Conservation (phyloP, 1,139 yeast species). For the Geotrichum candidum region DNA sequence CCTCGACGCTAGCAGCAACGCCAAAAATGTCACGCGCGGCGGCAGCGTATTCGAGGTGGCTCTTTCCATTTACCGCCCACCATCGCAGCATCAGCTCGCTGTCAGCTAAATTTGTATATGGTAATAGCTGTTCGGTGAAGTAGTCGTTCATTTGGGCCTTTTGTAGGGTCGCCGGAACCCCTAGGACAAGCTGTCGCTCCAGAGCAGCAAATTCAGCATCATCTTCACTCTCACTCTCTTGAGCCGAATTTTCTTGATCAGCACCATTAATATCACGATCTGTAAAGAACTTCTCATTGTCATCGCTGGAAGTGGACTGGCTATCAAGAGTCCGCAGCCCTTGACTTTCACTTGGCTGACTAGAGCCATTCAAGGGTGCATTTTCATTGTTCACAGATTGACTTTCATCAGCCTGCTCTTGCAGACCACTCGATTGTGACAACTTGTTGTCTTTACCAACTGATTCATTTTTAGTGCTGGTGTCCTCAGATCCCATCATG, state of each 20-base stretch:
- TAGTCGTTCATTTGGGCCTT: constrained; percentile 7
- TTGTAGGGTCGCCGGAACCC: background rate
- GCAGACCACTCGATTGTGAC: background rate
- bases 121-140: constrained; percentile 1
- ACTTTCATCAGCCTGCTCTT: background rate
- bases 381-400: background rate
- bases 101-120: background rate
- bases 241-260: background rate
- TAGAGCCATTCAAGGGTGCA: background rate
- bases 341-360: background rate
- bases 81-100: constrained; percentile 6
- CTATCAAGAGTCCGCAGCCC: background rate
- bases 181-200: background rate
- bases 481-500: background rate
- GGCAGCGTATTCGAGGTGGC: constrained; percentile 2
- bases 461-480: background rate
- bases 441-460: background rate
- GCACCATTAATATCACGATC: background rate
- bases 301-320: background rate
- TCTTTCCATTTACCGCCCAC: background rate
- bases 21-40: constrained; percentile 9
- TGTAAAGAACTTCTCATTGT: background rate
- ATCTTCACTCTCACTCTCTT: background rate
- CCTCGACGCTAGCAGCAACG: constrained; percentile 6
- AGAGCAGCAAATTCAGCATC: background rate